These are phyloP conservation scores for Paxillus involutus DNA, from an alignment of 768 basidiomycete species.

Conservation along the genomic window DNA sequence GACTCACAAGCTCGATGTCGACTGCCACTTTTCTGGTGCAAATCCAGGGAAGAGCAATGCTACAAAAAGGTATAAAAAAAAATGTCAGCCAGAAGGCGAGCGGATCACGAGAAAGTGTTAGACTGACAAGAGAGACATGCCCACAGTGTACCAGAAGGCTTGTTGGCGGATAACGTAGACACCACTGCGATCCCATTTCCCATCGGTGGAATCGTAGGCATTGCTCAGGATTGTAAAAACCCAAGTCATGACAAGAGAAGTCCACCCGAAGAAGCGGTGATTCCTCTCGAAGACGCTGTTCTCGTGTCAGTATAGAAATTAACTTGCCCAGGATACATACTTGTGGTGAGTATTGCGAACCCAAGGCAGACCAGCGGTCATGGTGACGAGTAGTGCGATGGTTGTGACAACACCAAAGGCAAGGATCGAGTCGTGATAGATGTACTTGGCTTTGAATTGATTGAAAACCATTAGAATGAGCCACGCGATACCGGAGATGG, in stretches of 20 bases:
- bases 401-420: conserved; percentile 62
- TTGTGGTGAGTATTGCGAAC: conserved; percentile 81
- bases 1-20: conserved; percentile 70
- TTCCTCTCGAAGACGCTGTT: conserved; percentile 74
- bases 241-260: conserved; percentile 58
- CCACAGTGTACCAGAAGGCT: conserved; percentile 74
- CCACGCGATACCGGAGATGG: conserved; percentile 69
- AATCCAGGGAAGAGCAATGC: conserved; percentile 73
- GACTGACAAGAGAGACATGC: conserved; percentile 72
- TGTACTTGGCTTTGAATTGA: conserved; percentile 48
- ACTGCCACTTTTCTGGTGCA: conserved; percentile 72
- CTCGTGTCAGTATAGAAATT: background rate
- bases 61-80: conserved; percentile 24
- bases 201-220: conserved; percentile 54
- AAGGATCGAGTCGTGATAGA: conserved; percentile 56
- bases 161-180: conserved; percentile 60
- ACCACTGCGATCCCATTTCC: conserved; percentile 57
- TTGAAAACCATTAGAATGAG: conserved; percentile 61
- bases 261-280: conserved; percentile 80
- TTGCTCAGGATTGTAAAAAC: conserved; percentile 67
- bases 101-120: background rate
- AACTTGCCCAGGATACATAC: conserved; percentile 37
- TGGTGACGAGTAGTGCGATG: conserved; percentile 55
- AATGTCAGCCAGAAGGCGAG: background rate
- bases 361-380: conserved; percentile 74